phyloP scores from a whole-genome alignment of 352 stramenopile species.

The Phytophthora multivora region DNA sequence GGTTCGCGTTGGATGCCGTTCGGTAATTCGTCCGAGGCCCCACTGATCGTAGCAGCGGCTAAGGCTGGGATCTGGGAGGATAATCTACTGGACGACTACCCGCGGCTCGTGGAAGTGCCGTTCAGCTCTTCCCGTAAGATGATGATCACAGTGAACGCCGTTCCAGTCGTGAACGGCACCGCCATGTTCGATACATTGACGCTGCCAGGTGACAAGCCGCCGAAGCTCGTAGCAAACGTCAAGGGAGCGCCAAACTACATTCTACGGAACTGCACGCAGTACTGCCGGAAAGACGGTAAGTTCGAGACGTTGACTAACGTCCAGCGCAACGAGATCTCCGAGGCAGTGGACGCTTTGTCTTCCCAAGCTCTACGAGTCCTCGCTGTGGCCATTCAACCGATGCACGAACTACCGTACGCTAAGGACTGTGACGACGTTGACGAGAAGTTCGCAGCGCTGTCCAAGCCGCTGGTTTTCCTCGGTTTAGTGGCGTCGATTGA shows the following conservation, averaged over 20 bases:
- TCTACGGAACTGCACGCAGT: constrained; percentile 65
- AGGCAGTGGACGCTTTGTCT: constrained; percentile 67
- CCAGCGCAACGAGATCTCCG: constrained; percentile 58
- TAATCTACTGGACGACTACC: constrained; percentile 56
- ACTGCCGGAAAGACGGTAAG: constrained; percentile 52
- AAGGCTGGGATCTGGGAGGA: constrained; percentile 74
- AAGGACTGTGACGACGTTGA: constrained; percentile 60
- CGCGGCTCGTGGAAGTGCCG: constrained; percentile 88
- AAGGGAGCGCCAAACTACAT: constrained; percentile 82
- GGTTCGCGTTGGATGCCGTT: constrained; percentile 49
- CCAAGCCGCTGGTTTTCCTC: constrained; percentile 89
- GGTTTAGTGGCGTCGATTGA: constrained; percentile 94
- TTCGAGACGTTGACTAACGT: constrained; percentile 44
- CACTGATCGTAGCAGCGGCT: constrained; percentile 70
- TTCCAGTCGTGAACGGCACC: constrained; percentile 34
- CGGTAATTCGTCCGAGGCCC: constrained; percentile 78
- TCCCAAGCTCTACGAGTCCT: constrained; percentile 88
- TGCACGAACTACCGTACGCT: constrained; percentile 51
- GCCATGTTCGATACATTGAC: constrained; percentile 48
- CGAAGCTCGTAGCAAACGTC: constrained; percentile 55
- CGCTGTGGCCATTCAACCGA: constrained; percentile 86
- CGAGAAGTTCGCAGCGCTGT: constrained; percentile 66
- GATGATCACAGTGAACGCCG: constrained; percentile 89
- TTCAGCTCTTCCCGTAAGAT: constrained; percentile 96
- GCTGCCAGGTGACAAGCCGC: constrained; percentile 41